phyloP scores from a whole-genome alignment of 495 filamentous ascomycete genomes.

The Lasiosphaeris hirsuta region DNA sequence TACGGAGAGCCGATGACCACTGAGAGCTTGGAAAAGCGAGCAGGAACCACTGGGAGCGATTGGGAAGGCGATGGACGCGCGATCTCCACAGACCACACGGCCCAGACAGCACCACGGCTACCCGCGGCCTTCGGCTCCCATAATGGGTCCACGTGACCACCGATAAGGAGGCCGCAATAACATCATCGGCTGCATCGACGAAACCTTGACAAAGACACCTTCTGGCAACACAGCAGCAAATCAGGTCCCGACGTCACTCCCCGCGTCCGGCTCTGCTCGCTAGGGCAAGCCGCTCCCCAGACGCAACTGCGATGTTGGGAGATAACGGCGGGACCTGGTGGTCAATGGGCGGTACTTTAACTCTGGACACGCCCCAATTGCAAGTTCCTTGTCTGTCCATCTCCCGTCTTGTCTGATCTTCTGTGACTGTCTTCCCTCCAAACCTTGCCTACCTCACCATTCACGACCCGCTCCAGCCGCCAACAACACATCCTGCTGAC shows the following conservation, averaged over 20 bases:
- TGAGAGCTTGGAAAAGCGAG: too few species aligned
- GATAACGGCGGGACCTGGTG: background rate
- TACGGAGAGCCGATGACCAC: background rate
- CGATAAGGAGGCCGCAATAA: constrained; percentile 29
- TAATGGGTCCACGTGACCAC: constrained; percentile 21
- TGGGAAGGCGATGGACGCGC: constrained; percentile 1
- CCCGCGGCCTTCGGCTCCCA: constrained; percentile 23
- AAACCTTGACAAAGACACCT: constrained; percentile 27
- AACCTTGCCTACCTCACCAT: background rate
- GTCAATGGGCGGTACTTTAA: background rate
- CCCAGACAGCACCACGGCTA: constrained; percentile 27
- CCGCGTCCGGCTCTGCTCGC: background rate
- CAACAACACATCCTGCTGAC: too few species aligned
- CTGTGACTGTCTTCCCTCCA: background rate
- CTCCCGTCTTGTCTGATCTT: background rate
- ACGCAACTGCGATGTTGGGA: constrained; percentile 19
- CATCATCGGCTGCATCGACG: constrained; percentile 31
- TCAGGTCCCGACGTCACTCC: constrained; percentile 9
- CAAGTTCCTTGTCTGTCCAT: background rate
- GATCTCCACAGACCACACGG: too few species aligned
- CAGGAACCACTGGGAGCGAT: too few species aligned
- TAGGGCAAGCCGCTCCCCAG: background rate
- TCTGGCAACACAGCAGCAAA: constrained; percentile 12
- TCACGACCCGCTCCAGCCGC: background rate
- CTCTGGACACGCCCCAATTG: background rate